These are phyloP conservation scores for Calonectria montana DNA, from an alignment of 2,329 filamentous ascomycete species.

Conservation along the genomic window DNA sequence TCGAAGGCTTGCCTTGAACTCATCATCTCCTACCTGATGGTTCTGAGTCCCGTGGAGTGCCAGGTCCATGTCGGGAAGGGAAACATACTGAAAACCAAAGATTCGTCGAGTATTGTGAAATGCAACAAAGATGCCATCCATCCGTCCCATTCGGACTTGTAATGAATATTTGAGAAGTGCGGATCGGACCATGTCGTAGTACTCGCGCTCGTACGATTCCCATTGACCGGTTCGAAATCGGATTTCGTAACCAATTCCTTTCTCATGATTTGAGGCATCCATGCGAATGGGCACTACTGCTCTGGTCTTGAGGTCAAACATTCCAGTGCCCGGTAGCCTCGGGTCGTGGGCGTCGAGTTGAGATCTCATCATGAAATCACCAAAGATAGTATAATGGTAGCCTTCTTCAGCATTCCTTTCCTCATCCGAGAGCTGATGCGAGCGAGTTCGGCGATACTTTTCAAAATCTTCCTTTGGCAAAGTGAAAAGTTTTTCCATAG, in stretches of 20 bases:
- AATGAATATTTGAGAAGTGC: slow-evolving; percentile 97
- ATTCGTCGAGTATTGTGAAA: slow-evolving; percentile 96
- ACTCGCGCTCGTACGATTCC: slow-evolving; percentile 95
- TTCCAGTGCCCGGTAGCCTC: slow-evolving; percentile 87
- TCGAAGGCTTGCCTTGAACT: slow-evolving; percentile 85
- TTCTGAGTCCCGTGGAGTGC: slow-evolving; percentile 84
- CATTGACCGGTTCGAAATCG: slow-evolving; percentile 78
- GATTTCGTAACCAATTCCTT: slow-evolving; percentile 89
- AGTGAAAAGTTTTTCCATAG: slow-evolving; percentile 95
- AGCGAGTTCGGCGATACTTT: slow-evolving; percentile 78
- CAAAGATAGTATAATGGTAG: slow-evolving; percentile 88
- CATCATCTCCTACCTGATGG: slow-evolving; percentile 76
- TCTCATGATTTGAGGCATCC: slow-evolving; percentile 78
- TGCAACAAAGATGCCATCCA: slow-evolving; percentile 98
- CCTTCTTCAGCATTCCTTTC: slow-evolving; percentile 79
- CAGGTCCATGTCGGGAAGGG: slow-evolving; percentile 87
- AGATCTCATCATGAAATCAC: slow-evolving; percentile 93
- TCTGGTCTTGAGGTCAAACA: slow-evolving; percentile 96
- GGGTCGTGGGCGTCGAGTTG: slow-evolving; percentile 92
- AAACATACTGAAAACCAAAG: slow-evolving; percentile 97
- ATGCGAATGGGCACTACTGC: slow-evolving; percentile 93
- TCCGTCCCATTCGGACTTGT: slow-evolving; percentile 95
- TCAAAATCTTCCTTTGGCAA: slow-evolving; percentile 86
- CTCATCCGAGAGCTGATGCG: slow-evolving; percentile 76
- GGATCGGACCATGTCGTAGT: slow-evolving; percentile 94